Evolutionary conservation across 768 basidiomycete genomes (phyloP), one percentile per base, ranked within the genome.

Genomic region (Rhodotorula graminis): DNA sequence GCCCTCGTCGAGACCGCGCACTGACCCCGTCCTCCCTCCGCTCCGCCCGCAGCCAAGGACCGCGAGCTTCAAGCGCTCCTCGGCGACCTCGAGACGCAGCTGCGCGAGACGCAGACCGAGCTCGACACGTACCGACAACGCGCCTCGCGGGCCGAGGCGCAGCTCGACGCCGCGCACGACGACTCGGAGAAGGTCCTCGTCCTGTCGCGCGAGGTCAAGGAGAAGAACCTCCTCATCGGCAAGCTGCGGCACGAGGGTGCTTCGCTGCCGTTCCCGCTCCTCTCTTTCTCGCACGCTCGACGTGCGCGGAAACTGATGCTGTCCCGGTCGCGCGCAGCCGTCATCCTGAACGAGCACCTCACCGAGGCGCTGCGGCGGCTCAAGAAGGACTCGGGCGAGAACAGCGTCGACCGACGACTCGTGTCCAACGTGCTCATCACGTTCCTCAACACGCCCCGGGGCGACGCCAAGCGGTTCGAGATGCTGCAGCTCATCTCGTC

Each of bases 361-460:
- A 96, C 93, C 78, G 95, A 98, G 81, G 96, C 96, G 7, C 86
- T 99, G n/a, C 91, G 95, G 21, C 89, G 96, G 33, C 85, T 99
- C 62, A 88, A 92, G 59, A 89, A 89, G 75, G 91, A 88, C 70
- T 88, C 91, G 0, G 86, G 90, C 14, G 87, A 87, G 49, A 91
- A 87, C 59, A 97, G 92, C 76, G 95, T 99, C 40, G 95, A 99
- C 80, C 84, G 83, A 63, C 88, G 93, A 21, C 87, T 99, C 2
- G 92, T 99, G 47, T 95, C 91, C 49, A 99, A 99, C 79, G 88
- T 98, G 68, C 84, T 99, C 25, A 85, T 98, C 29, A 88, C 89
- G 0, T 99, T 96, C 83, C 84, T 99, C 64, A 86, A 86, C 33
- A 95, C 93, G 2, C 91, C 93, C 11, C 88, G 96, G 11, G 90